Evolutionary conservation across 75 land plant species (phyloP).

Genomic region (Ceratopteris richardii): DNA sequence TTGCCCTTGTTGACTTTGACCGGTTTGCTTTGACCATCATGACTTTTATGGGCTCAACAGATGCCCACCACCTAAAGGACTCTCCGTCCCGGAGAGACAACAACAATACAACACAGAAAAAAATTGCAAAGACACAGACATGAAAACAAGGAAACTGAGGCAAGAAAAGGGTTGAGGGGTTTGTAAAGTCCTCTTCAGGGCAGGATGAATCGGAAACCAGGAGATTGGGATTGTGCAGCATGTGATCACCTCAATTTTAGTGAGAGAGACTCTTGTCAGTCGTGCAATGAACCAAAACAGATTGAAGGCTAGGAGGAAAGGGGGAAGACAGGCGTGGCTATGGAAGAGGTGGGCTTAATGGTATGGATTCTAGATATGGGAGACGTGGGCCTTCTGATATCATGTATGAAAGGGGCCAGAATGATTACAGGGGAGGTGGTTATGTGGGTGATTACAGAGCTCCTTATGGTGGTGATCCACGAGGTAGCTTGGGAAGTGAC

Average conservation of each 20-base stretch:
- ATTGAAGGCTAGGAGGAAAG: conserved; percentile 5
- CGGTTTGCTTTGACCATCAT: too few species aligned
- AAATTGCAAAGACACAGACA: too few species aligned
- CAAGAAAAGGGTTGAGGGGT: too few species aligned
- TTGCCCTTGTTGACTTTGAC: too few species aligned
- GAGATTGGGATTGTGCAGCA: conserved; percentile 58
- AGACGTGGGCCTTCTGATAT: conserved; percentile 12
- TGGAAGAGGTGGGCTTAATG: background rate
- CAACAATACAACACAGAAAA: too few species aligned
- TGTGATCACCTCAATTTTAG: conserved; percentile 53
- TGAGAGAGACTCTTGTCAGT: conserved; percentile 42
- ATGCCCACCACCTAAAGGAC: too few species aligned
- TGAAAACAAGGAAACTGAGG: too few species aligned
- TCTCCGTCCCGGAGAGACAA: too few species aligned
- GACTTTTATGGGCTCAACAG: too few species aligned
- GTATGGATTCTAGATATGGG: background rate
- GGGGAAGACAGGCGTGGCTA: background rate
- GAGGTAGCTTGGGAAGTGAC: background rate
- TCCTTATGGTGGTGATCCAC: too few species aligned
- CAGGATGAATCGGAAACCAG: conserved; percentile 42
- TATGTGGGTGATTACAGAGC: too few species aligned
- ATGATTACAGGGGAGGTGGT: background rate
- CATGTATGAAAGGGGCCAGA: conserved; percentile 4
- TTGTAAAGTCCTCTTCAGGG: too few species aligned
- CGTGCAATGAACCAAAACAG: conserved; percentile 14